phyloP scores from a whole-genome alignment of 495 filamentous ascomycete species.

The Podospora appendiculata region DNA sequence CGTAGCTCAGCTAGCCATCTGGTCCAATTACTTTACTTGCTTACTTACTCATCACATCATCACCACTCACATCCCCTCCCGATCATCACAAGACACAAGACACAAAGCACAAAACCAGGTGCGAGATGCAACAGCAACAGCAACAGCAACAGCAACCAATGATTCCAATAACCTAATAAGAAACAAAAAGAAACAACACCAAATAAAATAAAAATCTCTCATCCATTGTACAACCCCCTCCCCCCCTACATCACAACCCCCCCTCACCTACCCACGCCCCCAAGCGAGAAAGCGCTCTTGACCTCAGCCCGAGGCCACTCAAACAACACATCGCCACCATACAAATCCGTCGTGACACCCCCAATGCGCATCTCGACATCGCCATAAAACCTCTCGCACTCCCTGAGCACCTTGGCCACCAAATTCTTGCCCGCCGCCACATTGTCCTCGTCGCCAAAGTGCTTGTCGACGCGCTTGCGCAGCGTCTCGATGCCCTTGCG shows the following conservation, averaged over 20 bases:
- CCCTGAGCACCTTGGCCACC: conserved; percentile 68
- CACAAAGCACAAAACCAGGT: no score
- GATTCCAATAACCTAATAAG: no score
- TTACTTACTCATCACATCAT: no score
- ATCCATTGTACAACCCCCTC: no score
- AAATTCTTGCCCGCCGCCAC: conserved; percentile 35
- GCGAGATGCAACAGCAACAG: no score
- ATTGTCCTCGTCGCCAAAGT: conserved; percentile 79
- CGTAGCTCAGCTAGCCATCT: no score
- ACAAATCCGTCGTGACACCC: conserved; percentile 50
- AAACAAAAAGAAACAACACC: no score
- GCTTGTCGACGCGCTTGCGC: conserved; percentile 87
- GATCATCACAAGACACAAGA: no score
- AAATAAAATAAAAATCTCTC: no score
- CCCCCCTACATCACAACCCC: neutral
- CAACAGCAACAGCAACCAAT: no score
- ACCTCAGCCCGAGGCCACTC: conserved; percentile 49
- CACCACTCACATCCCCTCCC: no score
- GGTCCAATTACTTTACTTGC: no score
- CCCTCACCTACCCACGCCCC: conserved; percentile 25
- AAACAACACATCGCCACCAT: conserved; percentile 46
- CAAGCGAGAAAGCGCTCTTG: conserved; percentile 36
- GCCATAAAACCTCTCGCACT: conserved; percentile 72
- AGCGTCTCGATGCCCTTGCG: conserved; percentile 77
- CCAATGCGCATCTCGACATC: conserved; percentile 63